These are phyloP conservation scores for Penicillium sp. DNA, from an alignment of 2,329 filamentous ascomycete species.

Conservation along the genomic window DNA sequence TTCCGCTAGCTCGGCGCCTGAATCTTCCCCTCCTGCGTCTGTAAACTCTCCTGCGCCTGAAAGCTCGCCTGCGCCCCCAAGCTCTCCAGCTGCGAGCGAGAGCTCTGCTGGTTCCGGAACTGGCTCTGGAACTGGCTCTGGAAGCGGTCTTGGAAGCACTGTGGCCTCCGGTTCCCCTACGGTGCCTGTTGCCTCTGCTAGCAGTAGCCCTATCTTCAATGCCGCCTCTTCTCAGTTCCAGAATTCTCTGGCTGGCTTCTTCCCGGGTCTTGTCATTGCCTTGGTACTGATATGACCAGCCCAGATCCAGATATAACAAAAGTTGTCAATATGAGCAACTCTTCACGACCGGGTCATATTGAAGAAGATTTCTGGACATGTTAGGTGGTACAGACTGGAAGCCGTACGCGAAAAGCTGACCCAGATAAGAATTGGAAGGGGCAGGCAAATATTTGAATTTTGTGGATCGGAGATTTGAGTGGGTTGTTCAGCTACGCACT, in stretches of 20 bases:
- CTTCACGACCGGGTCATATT: neutral
- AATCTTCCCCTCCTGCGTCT: neutral
- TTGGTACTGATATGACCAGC: slow-evolving; percentile 17
- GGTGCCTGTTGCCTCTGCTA: neutral
- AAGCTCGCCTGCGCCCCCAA: neutral
- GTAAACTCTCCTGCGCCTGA: too few species aligned
- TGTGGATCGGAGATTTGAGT: neutral
- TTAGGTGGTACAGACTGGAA: neutral
- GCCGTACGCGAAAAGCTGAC: neutral
- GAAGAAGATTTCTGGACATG: neutral
- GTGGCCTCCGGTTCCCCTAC: neutral
- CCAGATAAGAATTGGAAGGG: neutral
- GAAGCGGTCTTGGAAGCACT: too few species aligned
- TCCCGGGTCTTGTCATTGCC: slow-evolving; percentile 18
- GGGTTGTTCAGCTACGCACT: neutral
- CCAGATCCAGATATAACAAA: neutral
- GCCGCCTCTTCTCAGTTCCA: slow-evolving; percentile 19
- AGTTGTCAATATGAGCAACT: neutral
- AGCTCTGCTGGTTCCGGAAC: neutral
- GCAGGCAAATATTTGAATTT: neutral
- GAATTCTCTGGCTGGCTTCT: slow-evolving; percentile 13
- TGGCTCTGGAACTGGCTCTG: neutral
- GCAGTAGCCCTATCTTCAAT: slow-evolving; percentile 13
- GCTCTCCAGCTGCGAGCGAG: neutral
- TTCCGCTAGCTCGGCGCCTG: neutral